A percentile compares a stretch with the other conserved stretches of the same genome.
phyloP scores from a whole-genome alignment of 108 stramenopile species.

The Pseudonitzschia multistriata region DNA sequence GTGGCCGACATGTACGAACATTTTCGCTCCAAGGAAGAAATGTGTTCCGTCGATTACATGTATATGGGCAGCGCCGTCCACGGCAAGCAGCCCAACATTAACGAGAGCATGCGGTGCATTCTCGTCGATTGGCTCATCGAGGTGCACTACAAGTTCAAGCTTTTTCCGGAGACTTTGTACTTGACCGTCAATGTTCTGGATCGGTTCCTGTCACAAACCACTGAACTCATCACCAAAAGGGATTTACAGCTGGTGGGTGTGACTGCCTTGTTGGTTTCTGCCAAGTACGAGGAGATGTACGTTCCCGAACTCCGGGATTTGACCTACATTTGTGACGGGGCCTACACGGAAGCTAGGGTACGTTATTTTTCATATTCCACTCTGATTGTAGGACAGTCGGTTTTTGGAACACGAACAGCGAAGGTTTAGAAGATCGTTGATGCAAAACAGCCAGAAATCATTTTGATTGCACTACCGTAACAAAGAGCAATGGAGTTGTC shows the following conservation, averaged over 20 bases:
- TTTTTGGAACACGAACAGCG: not conserved
- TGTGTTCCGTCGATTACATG: conserved; percentile 30
- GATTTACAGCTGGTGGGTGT: conserved; percentile 90
- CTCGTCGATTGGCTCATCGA: conserved; percentile 94
- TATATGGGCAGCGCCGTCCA: conserved; percentile 53
- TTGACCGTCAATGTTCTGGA: conserved; percentile 86
- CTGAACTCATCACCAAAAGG: conserved; percentile 48
- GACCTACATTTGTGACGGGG: conserved; percentile 78
- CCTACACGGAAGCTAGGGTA: conserved; percentile 56
- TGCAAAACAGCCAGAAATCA: too few relatives aligned
- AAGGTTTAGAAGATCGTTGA: too few relatives aligned
- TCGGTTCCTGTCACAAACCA: conserved; percentile 60
- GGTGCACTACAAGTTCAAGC: conserved; percentile 86
- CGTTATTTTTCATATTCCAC: not conserved
- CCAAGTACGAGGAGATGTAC: conserved; percentile 94
- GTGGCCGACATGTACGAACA: conserved; percentile 83
- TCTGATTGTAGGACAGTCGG: not conserved
- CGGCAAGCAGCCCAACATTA: conserved; percentile 65
- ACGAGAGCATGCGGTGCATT: conserved; percentile 82
- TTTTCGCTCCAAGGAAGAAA: conserved; percentile 62
- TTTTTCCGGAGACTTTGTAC: conserved; percentile 82
- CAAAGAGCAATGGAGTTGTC: too few relatives aligned
- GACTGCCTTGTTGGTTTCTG: conserved; percentile 77
- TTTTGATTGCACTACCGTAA: too few relatives aligned
- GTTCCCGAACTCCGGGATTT: conserved; percentile 76